Conservation (phyloP, 2,329 filamentous ascomycete genomes). For the Botrytis elliptica region DNA sequence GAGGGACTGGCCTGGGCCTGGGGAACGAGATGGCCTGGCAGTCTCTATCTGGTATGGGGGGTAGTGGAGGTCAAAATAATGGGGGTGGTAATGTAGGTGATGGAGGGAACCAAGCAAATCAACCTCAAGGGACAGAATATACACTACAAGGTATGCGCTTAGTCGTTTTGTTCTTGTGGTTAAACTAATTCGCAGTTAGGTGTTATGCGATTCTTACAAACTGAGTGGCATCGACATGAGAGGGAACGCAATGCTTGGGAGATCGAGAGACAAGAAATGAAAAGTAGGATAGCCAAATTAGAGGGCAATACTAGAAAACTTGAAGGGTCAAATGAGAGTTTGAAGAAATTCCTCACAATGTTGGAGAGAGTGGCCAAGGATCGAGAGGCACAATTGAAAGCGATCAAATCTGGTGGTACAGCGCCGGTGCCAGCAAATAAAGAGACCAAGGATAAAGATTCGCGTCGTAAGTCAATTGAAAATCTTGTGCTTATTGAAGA, state of each 20-base stretch:
- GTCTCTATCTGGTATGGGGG: constrained; percentile 56
- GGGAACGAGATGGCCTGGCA: constrained; percentile 64
- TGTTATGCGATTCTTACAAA: constrained; percentile 98
- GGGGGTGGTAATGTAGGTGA: constrained; percentile 34
- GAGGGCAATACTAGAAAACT: constrained; percentile 86
- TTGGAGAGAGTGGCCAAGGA: constrained; percentile 85
- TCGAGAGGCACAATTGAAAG: constrained; percentile 70
- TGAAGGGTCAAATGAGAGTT: constrained; percentile 82
- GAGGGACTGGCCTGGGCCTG: constrained; percentile 25
- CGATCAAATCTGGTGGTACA: constrained; percentile 46
- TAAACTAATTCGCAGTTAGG: constrained; percentile 60
- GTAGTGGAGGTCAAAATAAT: constrained; percentile 34
- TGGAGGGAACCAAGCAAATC: constrained; percentile 40
- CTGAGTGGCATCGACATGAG: constrained; percentile 98
- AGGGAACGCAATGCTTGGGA: constrained; percentile 98
- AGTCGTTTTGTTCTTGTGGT: not conserved
- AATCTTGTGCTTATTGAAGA: constrained; percentile 5
- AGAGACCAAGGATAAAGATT: constrained; percentile 57
- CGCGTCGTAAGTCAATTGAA: constrained; percentile 48
- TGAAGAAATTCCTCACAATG: constrained; percentile 87
- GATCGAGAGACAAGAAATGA: constrained; percentile 99
- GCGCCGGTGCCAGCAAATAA: constrained; percentile 42
- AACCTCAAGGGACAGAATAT: constrained; percentile 65
- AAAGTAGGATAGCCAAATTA: constrained; percentile 89
- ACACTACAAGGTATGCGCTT: constrained; percentile 61